phyloP scores from a whole-genome alignment of 2,329 filamentous ascomycete species.

The Phyllosticta citrichinensis region DNA sequence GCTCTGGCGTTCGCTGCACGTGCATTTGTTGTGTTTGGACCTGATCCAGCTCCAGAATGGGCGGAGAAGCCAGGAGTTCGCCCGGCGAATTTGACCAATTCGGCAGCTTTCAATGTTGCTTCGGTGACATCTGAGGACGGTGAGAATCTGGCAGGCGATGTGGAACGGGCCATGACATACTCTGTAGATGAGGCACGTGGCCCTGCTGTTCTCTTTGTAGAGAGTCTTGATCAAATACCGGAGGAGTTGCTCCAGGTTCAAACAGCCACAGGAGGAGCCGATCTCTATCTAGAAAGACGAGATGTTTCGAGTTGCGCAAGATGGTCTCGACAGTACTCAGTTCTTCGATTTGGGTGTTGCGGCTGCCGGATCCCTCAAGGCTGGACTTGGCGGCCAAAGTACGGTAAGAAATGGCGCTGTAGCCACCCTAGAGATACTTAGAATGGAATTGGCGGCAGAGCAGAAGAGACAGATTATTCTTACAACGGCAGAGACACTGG shows the following conservation, averaged over 20 bases:
- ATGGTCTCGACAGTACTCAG: conserved; percentile 6
- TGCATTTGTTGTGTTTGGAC: neutral
- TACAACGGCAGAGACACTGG: conserved; percentile 8
- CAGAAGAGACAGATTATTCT: neutral
- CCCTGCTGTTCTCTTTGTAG: conserved; percentile 6
- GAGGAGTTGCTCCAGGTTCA: conserved; percentile 1
- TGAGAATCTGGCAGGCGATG: conserved; percentile 14
- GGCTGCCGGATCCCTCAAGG: neutral
- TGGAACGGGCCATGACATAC: neutral
- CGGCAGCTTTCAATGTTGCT: conserved; percentile 24
- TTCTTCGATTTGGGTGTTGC: neutral
- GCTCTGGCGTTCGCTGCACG: conserved; percentile 15
- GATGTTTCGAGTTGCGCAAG: conserved; percentile 3
- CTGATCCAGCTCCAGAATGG: conserved; percentile 12
- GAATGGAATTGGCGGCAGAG: neutral
- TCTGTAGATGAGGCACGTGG: neutral
- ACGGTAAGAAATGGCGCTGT: conserved; percentile 2
- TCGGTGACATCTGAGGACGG: conserved; percentile 17
- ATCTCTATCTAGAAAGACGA: conserved; percentile 6
- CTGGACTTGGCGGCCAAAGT: neutral
- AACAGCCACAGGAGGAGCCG: conserved; percentile 10
- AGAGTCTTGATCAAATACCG: conserved; percentile 5
- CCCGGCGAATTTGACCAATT: conserved; percentile 23
- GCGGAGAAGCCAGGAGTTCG: conserved; percentile 17
- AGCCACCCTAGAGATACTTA: neutral